Conservation (phyloP, 306 rosid genomes). For the Spatholobus suberectus region DNA sequence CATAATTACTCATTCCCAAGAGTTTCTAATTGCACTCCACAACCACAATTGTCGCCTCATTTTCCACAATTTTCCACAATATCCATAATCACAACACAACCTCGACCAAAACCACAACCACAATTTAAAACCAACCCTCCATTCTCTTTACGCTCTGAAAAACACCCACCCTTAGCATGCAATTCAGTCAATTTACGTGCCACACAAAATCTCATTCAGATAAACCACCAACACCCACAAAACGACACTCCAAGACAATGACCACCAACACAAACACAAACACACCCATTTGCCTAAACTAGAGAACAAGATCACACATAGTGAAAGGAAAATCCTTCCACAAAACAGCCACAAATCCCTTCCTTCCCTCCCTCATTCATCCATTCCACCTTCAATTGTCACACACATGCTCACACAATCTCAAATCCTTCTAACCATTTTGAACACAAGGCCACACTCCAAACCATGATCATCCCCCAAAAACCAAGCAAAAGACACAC, state of each 20-base stretch:
- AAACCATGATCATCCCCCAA: slow-evolving; percentile 27
- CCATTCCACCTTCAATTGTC: neutral
- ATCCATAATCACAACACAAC: neutral
- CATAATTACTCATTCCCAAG: neutral
- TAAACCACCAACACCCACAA: neutral
- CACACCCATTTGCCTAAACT: slow-evolving; percentile 6
- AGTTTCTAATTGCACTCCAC: neutral
- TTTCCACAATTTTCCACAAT: neutral
- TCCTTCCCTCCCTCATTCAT: neutral
- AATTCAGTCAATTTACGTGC: neutral
- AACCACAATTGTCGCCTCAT: neutral
- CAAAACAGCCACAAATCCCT: neutral
- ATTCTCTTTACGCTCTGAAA: neutral
- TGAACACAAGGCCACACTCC: neutral
- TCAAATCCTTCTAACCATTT: neutral
- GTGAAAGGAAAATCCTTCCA: neutral
- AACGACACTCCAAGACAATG: slow-evolving; percentile 10
- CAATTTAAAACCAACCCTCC: neutral
- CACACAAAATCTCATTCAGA: neutral
- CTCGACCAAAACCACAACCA: neutral
- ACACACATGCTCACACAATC: neutral
- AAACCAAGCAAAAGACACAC: neutral
- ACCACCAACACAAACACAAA: neutral
- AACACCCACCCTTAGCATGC: neutral
- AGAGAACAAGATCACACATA: neutral